Conservation (phyloP, 2,329 filamentous ascomycete genomes). For the Aureobasidium sp. region DNA sequence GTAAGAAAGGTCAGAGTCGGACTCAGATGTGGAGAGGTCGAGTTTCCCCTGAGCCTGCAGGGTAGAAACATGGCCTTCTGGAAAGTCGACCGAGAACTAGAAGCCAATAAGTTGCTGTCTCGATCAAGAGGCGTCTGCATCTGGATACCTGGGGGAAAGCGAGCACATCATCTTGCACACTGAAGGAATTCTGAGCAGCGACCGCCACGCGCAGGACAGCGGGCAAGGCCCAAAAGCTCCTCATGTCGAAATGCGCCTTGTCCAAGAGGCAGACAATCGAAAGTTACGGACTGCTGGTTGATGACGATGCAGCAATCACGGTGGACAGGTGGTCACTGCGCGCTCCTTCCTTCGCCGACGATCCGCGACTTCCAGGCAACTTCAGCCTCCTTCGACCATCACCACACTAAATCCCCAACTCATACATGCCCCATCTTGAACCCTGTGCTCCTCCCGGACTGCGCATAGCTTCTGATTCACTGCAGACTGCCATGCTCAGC, state of each 20-base stretch:
- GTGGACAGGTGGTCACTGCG: constrained; percentile 7
- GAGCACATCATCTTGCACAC: constrained; percentile 79
- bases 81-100: constrained; percentile 75
- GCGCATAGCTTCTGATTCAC: neutral
- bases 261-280: neutral
- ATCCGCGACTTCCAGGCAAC: neutral
- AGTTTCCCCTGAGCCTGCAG: constrained; percentile 59
- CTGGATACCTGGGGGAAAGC: constrained; percentile 71
- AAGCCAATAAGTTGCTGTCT: neutral
- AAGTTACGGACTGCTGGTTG: neutral
- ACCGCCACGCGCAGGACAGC: constrained; percentile 41
- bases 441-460: neutral
- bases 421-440: neutral
- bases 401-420: neutral
- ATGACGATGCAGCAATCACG: neutral
- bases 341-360: neutral
- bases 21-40: constrained; percentile 18
- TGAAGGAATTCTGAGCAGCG: constrained; percentile 59
- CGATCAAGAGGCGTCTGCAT: neutral
- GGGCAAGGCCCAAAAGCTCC: constrained; percentile 42
- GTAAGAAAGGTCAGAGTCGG: neutral
- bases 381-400: neutral
- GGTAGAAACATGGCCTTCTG: constrained; percentile 64
- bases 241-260: constrained; percentile 29
- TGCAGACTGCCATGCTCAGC: neutral